These are phyloP conservation scores for Monocercomonoides exilis DNA, from an alignment of 78 protist genomes.

Conservation along the genomic window DNA sequence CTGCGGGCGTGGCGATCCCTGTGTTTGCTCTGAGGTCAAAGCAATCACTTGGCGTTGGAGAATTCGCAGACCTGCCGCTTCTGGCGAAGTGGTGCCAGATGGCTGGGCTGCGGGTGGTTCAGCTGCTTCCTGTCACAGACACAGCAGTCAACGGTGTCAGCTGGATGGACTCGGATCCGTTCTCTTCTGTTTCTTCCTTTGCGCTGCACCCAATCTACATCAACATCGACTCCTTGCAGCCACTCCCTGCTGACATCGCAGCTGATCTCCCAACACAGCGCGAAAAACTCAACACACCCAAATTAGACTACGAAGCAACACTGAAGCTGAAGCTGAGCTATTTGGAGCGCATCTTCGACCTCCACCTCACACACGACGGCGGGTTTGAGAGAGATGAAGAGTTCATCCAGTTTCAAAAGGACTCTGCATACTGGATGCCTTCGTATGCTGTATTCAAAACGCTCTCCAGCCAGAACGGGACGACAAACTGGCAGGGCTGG, in stretches of 20 bases:
- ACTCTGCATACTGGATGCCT: constrained; percentile 49
- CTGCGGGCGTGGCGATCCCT: constrained; percentile 30
- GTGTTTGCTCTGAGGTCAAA: constrained; percentile 30
- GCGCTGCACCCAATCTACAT: constrained; percentile 40
- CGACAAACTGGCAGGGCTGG: constrained; percentile 50
- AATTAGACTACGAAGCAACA: constrained; percentile 44
- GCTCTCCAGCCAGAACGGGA: constrained; percentile 39
- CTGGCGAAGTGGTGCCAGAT: constrained; percentile 8
- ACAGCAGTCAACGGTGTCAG: neutral
- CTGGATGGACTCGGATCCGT: constrained; percentile 27
- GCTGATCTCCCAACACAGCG: neutral
- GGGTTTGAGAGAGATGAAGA: constrained; percentile 9
- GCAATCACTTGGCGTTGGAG: constrained; percentile 34
- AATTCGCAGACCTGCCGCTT: constrained; percentile 19
- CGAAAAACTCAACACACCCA: constrained; percentile 31
- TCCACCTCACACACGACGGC: neutral
- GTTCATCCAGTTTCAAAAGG: constrained; percentile 14
- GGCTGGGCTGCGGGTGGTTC: neutral
- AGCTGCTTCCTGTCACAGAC: constrained; percentile 42
- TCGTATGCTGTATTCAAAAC: constrained; percentile 49
- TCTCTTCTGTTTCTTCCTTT: constrained; percentile 19
- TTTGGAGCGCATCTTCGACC: neutral
- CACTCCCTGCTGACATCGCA: neutral
- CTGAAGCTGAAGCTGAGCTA: constrained; percentile 2
- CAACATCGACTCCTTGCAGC: neutral